A percentile compares a stretch with the other conserved stretches of the same genome.
These are phyloP conservation scores for Ceriops zippeliana DNA, from an alignment of 345 rosid species.

Conservation along the genomic window DNA sequence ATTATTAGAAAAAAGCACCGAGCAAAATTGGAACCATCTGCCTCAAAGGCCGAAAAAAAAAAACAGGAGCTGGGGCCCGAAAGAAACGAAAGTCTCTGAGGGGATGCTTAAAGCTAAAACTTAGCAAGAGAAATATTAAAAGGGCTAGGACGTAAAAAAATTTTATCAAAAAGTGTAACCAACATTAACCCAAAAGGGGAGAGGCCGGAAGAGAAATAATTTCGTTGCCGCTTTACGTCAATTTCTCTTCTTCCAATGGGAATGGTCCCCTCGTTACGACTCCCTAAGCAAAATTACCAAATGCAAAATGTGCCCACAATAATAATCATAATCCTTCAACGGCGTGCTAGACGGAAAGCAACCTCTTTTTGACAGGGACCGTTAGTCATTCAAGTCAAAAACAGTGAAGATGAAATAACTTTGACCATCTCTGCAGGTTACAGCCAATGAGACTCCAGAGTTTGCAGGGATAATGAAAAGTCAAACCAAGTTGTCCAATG, in stretches of 20 bases:
- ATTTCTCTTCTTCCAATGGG: constrained; percentile 24
- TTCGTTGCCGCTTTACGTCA: constrained; percentile 35
- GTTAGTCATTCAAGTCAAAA: constrained; percentile 3
- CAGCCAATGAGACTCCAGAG: constrained; percentile 4
- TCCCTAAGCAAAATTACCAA: not conserved
- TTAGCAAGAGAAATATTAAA: not conserved
- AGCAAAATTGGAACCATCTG: too few relatives aligned
- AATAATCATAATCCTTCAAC: constrained; percentile 13
- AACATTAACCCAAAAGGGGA: not conserved
- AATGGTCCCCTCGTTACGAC: constrained; percentile 14
- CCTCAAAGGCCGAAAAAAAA: too few relatives aligned
- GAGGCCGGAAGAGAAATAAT: not conserved
- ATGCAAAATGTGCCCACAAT: not conserved
- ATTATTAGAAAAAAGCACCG: too few relatives aligned
- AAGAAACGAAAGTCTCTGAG: too few relatives aligned
- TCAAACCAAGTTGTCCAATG: constrained; percentile 1
- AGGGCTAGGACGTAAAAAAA: not conserved
- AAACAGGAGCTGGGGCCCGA: too few relatives aligned
- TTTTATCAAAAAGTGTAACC: not conserved
- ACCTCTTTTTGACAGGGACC: constrained; percentile 8
- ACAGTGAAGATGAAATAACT: not conserved
- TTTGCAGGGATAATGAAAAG: not conserved
- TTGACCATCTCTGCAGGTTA: not conserved
- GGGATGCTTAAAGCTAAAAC: not conserved
- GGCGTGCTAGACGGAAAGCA: constrained; percentile 31